Evolutionary conservation across 306 rosid genomes (phyloP).

Genomic region (Quercus ilex): DNA sequence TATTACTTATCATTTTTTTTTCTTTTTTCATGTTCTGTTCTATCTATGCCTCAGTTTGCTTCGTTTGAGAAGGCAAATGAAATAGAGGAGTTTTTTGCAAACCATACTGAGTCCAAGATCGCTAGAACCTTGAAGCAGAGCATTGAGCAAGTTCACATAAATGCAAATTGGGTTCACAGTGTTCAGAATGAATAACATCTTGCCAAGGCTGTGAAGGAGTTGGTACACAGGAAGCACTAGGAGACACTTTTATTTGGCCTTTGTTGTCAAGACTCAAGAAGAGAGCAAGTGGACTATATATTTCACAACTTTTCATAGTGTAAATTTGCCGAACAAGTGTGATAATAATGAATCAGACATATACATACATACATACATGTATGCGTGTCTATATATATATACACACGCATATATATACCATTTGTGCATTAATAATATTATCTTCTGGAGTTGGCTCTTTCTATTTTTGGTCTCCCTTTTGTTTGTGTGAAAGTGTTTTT

Average conservation of each 20-base stretch:
- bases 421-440: not conserved
- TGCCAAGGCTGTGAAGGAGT: slow-evolving; percentile 41
- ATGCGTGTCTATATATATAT: no score
- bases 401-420: no score
- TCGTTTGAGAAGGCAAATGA: slow-evolving; percentile 76
- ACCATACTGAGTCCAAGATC: slow-evolving; percentile 36
- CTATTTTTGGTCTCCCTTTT: not conserved
- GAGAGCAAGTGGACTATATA: not conserved
- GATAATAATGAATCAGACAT: no score
- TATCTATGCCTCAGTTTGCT: slow-evolving; percentile 57
- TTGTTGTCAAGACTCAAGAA: no score
- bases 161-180: slow-evolving; percentile 71
- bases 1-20: not conserved
- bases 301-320: not conserved
- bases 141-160: slow-evolving; percentile 68
- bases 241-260: no score
- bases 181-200: slow-evolving; percentile 22
- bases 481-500: no score
- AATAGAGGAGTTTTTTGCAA: slow-evolving; percentile 76
- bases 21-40: not conserved
- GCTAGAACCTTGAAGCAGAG: slow-evolving; percentile 93
- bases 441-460: not conserved
- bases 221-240: slow-evolving; percentile 10
- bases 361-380: no score
- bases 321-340: not conserved